phyloP scores from a whole-genome alignment of 164 flowering plant species.

The Chloranthus sessilifolius region DNA sequence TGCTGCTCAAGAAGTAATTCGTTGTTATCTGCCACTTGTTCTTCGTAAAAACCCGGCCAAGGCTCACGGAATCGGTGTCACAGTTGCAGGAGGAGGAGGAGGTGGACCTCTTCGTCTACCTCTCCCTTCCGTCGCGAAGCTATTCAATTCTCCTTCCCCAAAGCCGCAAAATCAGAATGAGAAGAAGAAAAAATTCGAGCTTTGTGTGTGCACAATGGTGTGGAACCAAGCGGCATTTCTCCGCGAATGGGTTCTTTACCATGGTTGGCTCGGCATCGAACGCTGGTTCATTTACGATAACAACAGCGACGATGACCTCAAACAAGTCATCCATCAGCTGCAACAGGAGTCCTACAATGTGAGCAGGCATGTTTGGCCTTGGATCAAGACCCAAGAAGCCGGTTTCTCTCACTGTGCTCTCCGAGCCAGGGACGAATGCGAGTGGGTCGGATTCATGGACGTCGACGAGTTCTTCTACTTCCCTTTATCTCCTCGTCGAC shows the following conservation, averaged over 20 bases:
- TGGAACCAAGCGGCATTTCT: constrained; percentile 78
- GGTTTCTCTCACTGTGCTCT: constrained; percentile 88
- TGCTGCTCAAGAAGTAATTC: constrained; percentile 75
- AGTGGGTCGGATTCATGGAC: constrained; percentile 86
- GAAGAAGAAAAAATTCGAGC: constrained; percentile 38
- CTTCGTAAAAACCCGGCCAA: constrained; percentile 33
- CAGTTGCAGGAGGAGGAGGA: too few species aligned
- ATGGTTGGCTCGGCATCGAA: constrained; percentile 79
- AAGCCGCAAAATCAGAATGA: not conserved
- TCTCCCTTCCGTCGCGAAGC: constrained; percentile 70
- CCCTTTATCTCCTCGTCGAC: constrained; percentile 28
- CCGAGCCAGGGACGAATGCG: constrained; percentile 53
- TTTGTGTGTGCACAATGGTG: constrained; percentile 89
- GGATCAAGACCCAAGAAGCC: constrained; percentile 93
- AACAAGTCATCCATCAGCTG: constrained; percentile 48
- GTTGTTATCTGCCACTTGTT: constrained; percentile 59
- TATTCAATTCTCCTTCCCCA: constrained; percentile 13
- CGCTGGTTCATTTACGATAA: constrained; percentile 89
- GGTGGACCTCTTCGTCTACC: too few species aligned
- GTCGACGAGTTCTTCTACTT: constrained; percentile 91
- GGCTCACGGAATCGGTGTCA: constrained; percentile 40
- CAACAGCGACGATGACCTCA: constrained; percentile 65
- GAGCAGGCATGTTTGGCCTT: constrained; percentile 75
- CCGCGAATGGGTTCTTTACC: constrained; percentile 75
- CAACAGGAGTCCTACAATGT: constrained; percentile 44